These are phyloP conservation scores for Sphaerostilbella broomeana DNA, from an alignment of 2,329 filamentous ascomycete species.

Conservation along the genomic window DNA sequence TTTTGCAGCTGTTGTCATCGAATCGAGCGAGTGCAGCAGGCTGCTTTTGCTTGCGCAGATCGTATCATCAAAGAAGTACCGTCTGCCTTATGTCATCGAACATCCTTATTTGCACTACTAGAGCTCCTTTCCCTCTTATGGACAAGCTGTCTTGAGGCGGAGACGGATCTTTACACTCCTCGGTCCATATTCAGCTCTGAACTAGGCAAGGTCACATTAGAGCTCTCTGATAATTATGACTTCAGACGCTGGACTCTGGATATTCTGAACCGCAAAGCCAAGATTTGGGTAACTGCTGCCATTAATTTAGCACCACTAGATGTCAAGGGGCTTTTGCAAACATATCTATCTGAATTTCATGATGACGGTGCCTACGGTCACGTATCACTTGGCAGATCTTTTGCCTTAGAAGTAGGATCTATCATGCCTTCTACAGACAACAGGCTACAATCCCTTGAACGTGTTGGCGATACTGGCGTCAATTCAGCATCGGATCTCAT, in stretches of 20 bases:
- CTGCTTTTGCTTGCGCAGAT: constrained; percentile 76
- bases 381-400: constrained; percentile 85
- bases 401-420: constrained; percentile 88
- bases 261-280: constrained; percentile 68
- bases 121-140: constrained; percentile 93
- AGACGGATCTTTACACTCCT: constrained; percentile 90
- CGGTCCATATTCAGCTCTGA: constrained; percentile 72
- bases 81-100: constrained; percentile 82
- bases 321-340: constrained; percentile 90
- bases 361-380: constrained; percentile 89
- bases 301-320: constrained; percentile 85
- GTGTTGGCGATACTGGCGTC: constrained; percentile 64
- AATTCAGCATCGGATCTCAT: constrained; percentile 95
- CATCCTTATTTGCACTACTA: constrained; percentile 84
- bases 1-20: constrained; percentile 90
- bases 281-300: constrained; percentile 70
- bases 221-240: constrained; percentile 88
- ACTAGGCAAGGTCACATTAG: constrained; percentile 71
- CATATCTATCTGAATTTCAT: constrained; percentile 90
- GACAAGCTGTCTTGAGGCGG: constrained; percentile 86
- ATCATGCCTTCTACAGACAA: constrained; percentile 81
- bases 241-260: constrained; percentile 76
- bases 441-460: constrained; percentile 73
- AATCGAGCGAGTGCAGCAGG: constrained; percentile 83
- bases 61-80: constrained; percentile 79